These are phyloP conservation scores for Sordariomycetes sp. DNA, from an alignment of 2,329 filamentous ascomycete genomes.

Conservation along the genomic window DNA sequence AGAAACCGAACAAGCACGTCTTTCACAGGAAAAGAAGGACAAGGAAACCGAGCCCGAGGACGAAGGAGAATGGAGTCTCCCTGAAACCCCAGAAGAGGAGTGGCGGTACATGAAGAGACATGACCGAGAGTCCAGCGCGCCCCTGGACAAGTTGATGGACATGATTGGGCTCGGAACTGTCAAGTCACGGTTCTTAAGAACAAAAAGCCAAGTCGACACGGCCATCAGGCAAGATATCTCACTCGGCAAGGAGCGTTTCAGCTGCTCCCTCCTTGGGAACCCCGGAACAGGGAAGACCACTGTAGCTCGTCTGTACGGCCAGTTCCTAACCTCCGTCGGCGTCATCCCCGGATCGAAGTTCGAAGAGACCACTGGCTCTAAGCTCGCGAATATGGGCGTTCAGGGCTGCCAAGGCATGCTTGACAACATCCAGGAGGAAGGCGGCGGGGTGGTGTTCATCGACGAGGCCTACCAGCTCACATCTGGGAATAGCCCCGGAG, in stretches of 20 bases:
- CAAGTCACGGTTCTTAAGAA: slow-evolving; percentile 50
- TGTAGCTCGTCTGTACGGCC: slow-evolving; percentile 58
- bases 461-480: slow-evolving; percentile 71
- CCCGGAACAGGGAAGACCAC: slow-evolving; percentile 72
- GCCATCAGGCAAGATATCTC: slow-evolving; percentile 44
- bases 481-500: slow-evolving; percentile 44
- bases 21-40: neutral
- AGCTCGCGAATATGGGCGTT: slow-evolving; percentile 48
- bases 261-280: slow-evolving; percentile 49
- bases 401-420: slow-evolving; percentile 40
- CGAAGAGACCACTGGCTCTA: slow-evolving; percentile 57
- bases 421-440: slow-evolving; percentile 29
- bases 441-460: slow-evolving; percentile 60
- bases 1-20: neutral
- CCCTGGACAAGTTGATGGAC: slow-evolving; percentile 53
- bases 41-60: neutral
- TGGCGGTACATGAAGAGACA: slow-evolving; percentile 47
- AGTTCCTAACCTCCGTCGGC: slow-evolving; percentile 51
- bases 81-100: slow-evolving; percentile 23
- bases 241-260: slow-evolving; percentile 47
- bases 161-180: slow-evolving; percentile 64
- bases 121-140: slow-evolving; percentile 36
- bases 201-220: slow-evolving; percentile 55
- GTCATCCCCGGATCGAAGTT: slow-evolving; percentile 51
- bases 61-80: neutral